These are phyloP conservation scores for Trichosporon ovoides DNA, from an alignment of 1,284 basidiomycete species.

Conservation along the genomic window DNA sequence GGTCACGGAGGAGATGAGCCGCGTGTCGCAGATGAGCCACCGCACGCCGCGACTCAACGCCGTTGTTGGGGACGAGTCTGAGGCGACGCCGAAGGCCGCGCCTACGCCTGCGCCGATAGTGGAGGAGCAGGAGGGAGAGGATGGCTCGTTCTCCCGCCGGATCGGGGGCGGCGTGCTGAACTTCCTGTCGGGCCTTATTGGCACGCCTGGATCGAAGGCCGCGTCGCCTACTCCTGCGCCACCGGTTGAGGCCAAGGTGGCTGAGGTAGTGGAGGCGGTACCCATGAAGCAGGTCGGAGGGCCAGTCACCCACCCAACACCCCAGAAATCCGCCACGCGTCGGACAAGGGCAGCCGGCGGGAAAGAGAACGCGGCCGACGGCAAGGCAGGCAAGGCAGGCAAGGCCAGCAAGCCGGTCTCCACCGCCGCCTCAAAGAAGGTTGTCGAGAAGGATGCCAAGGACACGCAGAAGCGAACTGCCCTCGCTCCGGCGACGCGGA, in stretches of 20 bases:
- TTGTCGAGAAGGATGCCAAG: neutral
- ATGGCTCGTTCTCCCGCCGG: neutral
- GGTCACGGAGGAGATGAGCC: neutral
- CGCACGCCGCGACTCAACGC: neutral
- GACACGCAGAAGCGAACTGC: neutral
- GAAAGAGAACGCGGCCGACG: neutral
- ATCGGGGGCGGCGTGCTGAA: neutral
- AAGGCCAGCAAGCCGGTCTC: neutral
- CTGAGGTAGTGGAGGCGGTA: too few relatives aligned
- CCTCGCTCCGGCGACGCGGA: neutral
- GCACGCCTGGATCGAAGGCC: neutral
- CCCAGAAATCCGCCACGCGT: neutral
- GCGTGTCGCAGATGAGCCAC: neutral
- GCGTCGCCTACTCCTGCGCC: neutral
- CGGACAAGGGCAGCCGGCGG: too few relatives aligned
- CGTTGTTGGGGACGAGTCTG: neutral
- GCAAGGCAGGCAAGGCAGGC: too few relatives aligned
- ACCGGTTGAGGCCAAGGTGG: too few relatives aligned
- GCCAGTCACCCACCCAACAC: too few relatives aligned
- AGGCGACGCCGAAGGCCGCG: neutral
- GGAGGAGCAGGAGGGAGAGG: too few relatives aligned
- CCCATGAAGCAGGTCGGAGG: neutral
- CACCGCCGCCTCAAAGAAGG: neutral
- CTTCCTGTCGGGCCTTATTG: conserved; percentile 2
- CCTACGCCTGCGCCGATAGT: neutral